phyloP scores from a whole-genome alignment of 2,329 filamentous ascomycete species.

The Phialophora macrospora region DNA sequence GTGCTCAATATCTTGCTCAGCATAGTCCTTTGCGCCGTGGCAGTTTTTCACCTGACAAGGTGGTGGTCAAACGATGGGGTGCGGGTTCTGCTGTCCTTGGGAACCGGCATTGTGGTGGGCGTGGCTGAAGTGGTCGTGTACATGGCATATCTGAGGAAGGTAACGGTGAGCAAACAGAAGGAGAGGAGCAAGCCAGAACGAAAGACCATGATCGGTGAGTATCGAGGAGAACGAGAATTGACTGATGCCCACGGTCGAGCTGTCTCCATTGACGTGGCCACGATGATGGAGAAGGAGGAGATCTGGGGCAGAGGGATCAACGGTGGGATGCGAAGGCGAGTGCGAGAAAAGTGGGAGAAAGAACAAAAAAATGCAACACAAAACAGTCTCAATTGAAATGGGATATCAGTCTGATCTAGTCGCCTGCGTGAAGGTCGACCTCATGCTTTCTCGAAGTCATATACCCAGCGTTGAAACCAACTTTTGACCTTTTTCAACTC shows the following conservation, averaged over 20 bases:
- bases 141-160: constrained; percentile 53
- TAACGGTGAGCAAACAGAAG: constrained; percentile 46
- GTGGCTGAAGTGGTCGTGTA: constrained; percentile 55
- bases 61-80: constrained; percentile 39
- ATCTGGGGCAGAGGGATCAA: constrained; percentile 51
- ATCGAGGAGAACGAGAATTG: constrained; percentile 23
- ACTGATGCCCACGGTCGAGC: constrained; percentile 1
- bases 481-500: constrained; percentile 35
- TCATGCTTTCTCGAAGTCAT: constrained; percentile 30
- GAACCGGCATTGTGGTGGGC: constrained; percentile 50
- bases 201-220: constrained; percentile 45
- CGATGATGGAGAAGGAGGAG: constrained; percentile 41
- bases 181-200: constrained; percentile 48
- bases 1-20: constrained; percentile 91
- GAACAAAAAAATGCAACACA: constrained; percentile 31
- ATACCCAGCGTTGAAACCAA: constrained; percentile 37
- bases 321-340: constrained; percentile 48
- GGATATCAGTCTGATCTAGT: neutral
- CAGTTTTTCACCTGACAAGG: constrained; percentile 50
- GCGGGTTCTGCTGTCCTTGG: constrained; percentile 49
- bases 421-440: neutral
- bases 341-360: constrained; percentile 48
- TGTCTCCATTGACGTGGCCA: constrained; percentile 10
- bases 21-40: constrained; percentile 69
- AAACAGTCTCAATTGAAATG: constrained; percentile 1